Evolutionary conservation across 208 protist genomes (phyloP).

Genomic region (Wallacemonas rigidus): DNA sequence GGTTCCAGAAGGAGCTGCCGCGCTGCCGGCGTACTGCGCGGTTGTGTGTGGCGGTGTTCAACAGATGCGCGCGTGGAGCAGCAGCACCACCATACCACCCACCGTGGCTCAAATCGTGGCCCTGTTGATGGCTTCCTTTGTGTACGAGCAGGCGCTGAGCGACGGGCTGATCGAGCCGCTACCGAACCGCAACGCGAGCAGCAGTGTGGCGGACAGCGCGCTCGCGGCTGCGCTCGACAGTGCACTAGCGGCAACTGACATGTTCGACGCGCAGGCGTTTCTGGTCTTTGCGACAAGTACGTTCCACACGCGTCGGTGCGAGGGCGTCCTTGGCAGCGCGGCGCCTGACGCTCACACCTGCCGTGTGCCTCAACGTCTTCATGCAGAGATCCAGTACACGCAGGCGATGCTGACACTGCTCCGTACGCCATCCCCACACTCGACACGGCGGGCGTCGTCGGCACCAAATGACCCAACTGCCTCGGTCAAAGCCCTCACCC

Average conservation of each 20-base stretch:
- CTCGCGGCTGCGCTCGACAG: neutral
- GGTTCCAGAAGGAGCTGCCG: neutral
- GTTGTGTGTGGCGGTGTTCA: neutral
- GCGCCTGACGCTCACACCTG: neutral
- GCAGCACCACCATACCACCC: slow-evolving; percentile 20
- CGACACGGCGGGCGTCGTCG: neutral
- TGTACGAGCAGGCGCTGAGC: neutral
- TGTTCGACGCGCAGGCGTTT: slow-evolving; percentile 21
- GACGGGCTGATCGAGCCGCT: neutral
- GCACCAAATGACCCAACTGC: too few relatives aligned
- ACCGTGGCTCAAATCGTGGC: slow-evolving; percentile 39
- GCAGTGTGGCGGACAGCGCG: neutral
- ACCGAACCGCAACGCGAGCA: neutral
- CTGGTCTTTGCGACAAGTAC: neutral
- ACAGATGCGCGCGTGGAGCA: slow-evolving; percentile 29
- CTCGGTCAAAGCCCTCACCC: neutral
- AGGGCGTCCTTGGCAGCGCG: neutral
- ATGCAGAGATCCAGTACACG: slow-evolving; percentile 32
- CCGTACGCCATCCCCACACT: neutral
- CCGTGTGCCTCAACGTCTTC: slow-evolving; percentile 4
- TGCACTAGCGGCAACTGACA: neutral
- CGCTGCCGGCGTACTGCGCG: neutral
- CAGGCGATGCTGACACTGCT: slow-evolving; percentile 25
- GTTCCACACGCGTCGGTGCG: neutral
- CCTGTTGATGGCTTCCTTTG: slow-evolving; percentile 29